Evolutionary conservation across 108 stramenopile species (phyloP).

Genomic region (Stephanodiscus minutulus): DNA sequence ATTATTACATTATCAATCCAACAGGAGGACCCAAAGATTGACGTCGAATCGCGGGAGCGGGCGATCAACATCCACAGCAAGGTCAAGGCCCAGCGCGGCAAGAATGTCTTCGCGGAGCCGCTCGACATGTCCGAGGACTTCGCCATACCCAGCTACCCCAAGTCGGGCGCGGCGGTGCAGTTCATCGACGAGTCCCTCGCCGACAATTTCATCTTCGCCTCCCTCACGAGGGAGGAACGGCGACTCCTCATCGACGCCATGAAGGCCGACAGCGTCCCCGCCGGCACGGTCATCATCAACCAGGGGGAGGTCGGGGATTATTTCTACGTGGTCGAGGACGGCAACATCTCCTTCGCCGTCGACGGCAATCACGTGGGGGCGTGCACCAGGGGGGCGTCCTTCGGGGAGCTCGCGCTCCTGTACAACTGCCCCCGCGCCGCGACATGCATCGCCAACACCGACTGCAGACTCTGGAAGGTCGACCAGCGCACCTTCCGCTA

Average conservation of each 20-base stretch:
- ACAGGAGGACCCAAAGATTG: background rate
- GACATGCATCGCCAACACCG: slow-evolving; percentile 73
- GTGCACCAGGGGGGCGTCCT: slow-evolving; percentile 82
- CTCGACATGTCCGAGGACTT: slow-evolving; percentile 79
- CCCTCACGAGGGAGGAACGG: slow-evolving; percentile 72
- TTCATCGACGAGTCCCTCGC: slow-evolving; percentile 85
- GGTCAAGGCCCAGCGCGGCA: slow-evolving; percentile 72
- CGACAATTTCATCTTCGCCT: slow-evolving; percentile 89
- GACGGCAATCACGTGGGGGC: slow-evolving; percentile 86
- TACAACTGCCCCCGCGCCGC: slow-evolving; percentile 93
- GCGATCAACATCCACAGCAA: slow-evolving; percentile 79
- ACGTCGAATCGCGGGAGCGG: slow-evolving; percentile 66
- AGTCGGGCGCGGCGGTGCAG: slow-evolving; percentile 72
- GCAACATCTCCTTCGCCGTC: slow-evolving; percentile 84
- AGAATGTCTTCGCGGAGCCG: slow-evolving; percentile 86
- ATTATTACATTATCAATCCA: background rate
- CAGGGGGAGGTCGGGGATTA: slow-evolving; percentile 89
- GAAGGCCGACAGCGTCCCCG: slow-evolving; percentile 77
- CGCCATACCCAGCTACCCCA: slow-evolving; percentile 70
- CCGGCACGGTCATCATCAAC: slow-evolving; percentile 86
- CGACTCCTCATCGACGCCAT: slow-evolving; percentile 87
- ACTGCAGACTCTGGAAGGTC: slow-evolving; percentile 88
- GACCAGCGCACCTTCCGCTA: slow-evolving; percentile 87
- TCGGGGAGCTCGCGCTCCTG: slow-evolving; percentile 87
- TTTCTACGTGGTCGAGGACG: slow-evolving; percentile 90